Conservation (phyloP, 257 asterid genomes). For the Jaltomata sinuosa region DNA sequence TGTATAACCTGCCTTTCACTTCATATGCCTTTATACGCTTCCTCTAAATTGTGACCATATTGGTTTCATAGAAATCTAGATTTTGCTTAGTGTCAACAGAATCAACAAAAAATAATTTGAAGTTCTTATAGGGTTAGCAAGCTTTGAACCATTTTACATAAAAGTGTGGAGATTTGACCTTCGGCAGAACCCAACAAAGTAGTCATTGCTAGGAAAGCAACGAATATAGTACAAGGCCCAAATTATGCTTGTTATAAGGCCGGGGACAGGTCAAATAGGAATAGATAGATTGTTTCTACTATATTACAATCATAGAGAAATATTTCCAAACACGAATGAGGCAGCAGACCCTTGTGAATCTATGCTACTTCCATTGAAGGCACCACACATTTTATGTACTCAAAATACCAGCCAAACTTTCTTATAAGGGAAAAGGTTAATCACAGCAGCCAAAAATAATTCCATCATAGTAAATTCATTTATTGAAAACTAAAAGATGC, state of each 20-base stretch:
- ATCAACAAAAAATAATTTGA: neutral
- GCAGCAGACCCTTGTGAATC: neutral
- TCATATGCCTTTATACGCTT: neutral
- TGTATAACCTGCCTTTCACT: neutral
- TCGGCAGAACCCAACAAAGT: neutral
- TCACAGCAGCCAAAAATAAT: neutral
- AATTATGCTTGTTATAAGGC: neutral
- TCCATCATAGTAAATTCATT: neutral
- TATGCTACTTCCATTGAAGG: neutral
- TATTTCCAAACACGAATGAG: neutral
- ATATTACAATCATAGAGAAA: neutral
- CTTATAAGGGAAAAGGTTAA: neutral
- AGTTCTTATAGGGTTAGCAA: neutral
- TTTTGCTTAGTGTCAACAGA: neutral
- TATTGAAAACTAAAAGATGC: neutral
- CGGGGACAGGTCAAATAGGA: neutral
- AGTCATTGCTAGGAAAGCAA: neutral
- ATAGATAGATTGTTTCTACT: neutral
- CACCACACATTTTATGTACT: neutral
- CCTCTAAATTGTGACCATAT: neutral
- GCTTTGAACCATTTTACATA: neutral
- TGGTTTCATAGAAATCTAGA: neutral
- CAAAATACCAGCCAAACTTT: neutral
- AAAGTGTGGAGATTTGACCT: neutral
- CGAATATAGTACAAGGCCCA: neutral